Evolutionary conservation across 2,329 filamentous ascomycete species (phyloP).

Genomic region (Colletotrichum camelliae): DNA sequence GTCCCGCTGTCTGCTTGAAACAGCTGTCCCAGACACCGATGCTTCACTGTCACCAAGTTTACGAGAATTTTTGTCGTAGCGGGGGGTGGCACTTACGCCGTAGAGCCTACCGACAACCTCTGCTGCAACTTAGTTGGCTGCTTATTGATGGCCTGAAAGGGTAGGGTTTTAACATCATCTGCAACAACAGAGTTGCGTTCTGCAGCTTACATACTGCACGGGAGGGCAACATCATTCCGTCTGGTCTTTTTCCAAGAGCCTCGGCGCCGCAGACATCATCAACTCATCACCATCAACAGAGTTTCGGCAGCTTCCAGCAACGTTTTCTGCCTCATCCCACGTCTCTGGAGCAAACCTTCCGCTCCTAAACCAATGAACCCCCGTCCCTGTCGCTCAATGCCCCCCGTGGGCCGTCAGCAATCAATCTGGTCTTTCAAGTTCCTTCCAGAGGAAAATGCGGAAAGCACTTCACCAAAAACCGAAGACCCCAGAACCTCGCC

Average conservation of each 20-base stretch:
- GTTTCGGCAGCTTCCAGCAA: constrained; percentile 15
- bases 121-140: not conserved
- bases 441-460: not conserved
- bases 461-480: not conserved
- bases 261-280: not conserved
- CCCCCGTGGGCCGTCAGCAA: not conserved
- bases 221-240: not conserved
- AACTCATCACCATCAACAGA: not conserved
- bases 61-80: not conserved
- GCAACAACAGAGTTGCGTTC: not conserved
- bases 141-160: not conserved
- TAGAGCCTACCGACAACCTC: not conserved
- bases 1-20: constrained; percentile 14
- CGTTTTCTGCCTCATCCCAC: not conserved
- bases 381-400: constrained; percentile 1
- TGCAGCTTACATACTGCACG: not conserved
- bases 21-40: constrained; percentile 8
- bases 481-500: not conserved
- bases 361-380: not conserved
- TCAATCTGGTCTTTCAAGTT: not conserved
- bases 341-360: constrained; percentile 12
- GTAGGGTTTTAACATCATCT: not conserved
- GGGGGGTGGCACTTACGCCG: not conserved
- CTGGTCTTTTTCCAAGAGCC: not conserved
- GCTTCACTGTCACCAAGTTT: not conserved